Evolutionary conservation across 2,329 filamentous ascomycete species (phyloP).

Genomic region (Monosporascus sp.): DNA sequence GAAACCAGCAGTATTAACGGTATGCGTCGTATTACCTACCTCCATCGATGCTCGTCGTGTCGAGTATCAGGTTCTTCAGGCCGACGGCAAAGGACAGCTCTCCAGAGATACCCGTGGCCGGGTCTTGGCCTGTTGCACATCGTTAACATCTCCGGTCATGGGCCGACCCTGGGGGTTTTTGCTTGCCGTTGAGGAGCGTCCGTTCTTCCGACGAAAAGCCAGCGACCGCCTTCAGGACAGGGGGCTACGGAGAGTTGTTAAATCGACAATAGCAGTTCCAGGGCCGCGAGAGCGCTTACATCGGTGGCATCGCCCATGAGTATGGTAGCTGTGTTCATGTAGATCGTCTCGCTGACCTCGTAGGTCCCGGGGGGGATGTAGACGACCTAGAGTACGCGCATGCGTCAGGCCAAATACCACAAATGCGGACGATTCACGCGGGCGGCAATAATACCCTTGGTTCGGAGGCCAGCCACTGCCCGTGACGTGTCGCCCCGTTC

Average conservation of each 20-base stretch:
- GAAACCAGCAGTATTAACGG: neutral
- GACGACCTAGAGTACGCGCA: slow-evolving; percentile 28
- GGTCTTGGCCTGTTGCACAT: slow-evolving; percentile 26
- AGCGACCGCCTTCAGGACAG: slow-evolving; percentile 34
- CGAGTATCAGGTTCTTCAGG: slow-evolving; percentile 38
- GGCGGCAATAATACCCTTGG: slow-evolving; percentile 25
- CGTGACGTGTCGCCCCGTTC: slow-evolving; percentile 27
- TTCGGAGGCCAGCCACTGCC: slow-evolving; percentile 36
- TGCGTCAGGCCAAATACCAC: neutral
- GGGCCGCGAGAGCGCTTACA: slow-evolving; percentile 14
- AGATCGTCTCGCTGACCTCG: slow-evolving; percentile 31
- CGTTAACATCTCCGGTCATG: slow-evolving; percentile 5
- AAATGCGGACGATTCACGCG: neutral
- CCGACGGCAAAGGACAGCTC: slow-evolving; percentile 38
- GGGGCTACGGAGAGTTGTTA: slow-evolving; percentile 24
- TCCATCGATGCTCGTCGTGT: slow-evolving; percentile 33
- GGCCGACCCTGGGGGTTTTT: too few relatives aligned
- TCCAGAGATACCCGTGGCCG: slow-evolving; percentile 25
- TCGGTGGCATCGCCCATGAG: slow-evolving; percentile 41
- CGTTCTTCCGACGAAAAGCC: slow-evolving; percentile 26
- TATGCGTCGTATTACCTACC: slow-evolving; percentile 11
- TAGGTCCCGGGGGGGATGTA: slow-evolving; percentile 40
- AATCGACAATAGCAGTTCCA: neutral
- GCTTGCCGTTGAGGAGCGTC: slow-evolving; percentile 29
- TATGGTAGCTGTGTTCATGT: slow-evolving; percentile 39